These are phyloP conservation scores for Fusarium sp. DNA, from an alignment of 2,329 filamentous ascomycete species.

Conservation along the genomic window DNA sequence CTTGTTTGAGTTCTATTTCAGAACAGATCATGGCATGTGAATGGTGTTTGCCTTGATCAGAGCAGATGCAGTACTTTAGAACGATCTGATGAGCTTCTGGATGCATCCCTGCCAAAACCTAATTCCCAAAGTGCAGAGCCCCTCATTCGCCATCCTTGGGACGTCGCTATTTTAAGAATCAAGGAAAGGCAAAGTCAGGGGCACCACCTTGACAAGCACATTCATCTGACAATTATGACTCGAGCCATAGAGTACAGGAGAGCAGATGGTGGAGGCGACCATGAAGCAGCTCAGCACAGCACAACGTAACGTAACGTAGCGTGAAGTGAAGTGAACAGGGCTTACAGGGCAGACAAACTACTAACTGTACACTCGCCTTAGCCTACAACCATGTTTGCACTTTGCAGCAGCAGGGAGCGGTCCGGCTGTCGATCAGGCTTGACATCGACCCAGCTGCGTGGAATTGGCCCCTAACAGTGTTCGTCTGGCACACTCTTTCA, in stretches of 20 bases:
- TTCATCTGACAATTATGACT: constrained; percentile 21
- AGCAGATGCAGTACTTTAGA: constrained; percentile 1
- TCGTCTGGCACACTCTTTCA: constrained; percentile 9
- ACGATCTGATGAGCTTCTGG: constrained; percentile 14
- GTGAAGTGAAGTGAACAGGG: neutral
- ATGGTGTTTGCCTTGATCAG: constrained; percentile 7
- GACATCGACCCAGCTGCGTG: constrained; percentile 23
- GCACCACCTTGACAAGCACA: constrained; percentile 40
- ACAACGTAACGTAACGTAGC: constrained; percentile 2
- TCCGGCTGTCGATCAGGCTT: constrained; percentile 43
- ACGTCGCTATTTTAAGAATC: constrained; percentile 44
- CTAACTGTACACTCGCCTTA: neutral
- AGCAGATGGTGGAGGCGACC: constrained; percentile 11
- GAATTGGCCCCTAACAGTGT: constrained; percentile 21
- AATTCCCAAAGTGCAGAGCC: constrained; percentile 20
- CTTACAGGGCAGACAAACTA: constrained; percentile 14
- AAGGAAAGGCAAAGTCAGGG: constrained; percentile 47
- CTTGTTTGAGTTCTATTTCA: constrained; percentile 9
- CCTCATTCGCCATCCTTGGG: constrained; percentile 12
- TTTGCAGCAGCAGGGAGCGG: constrained; percentile 41
- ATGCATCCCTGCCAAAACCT: constrained; percentile 30
- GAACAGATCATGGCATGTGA: constrained; percentile 24
- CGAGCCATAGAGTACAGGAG: neutral
- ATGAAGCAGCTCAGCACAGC: constrained; percentile 1
- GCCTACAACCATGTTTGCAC: constrained; percentile 32